Evolutionary conservation across 2,329 filamentous ascomycete genomes (phyloP), one percentile per base, ranked within the genome.

Genomic region (Diaporthe australafricana): DNA sequence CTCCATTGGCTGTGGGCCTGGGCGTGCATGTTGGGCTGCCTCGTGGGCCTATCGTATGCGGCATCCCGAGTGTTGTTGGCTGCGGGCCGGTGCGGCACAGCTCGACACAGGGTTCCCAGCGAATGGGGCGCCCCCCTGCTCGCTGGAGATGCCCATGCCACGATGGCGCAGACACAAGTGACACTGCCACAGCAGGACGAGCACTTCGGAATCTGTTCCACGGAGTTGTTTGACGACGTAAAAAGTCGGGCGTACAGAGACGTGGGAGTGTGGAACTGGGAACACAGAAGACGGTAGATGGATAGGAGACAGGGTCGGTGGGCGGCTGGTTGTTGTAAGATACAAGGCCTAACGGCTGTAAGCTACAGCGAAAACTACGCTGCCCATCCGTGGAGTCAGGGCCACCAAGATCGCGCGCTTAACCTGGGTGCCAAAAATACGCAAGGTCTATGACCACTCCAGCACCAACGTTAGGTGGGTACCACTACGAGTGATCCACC

Each of bases 11-110:
- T 60, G 65, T 38, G 50, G 35, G 40, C 27, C 12, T 42, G 38
- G 50, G 12, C 8, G 9, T 68, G 62, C 62, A 42, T 53, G 11
- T 27, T 52, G 32, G 32, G 47, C 62, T 66, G 62, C 32, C 50
- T 56, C 25, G 65, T 11, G 17, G 42, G 38, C 65, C 50, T 68
- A 56, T 68, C 50, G 52, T 40, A 48, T 68, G 65, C 65, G 45
- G 22, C 27, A 57, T 56, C 40, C 65, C 65, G 30, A 56, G 50
- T 30, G n/a, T 42, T 68, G 65, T 68, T 68, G 52, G 66, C 52
- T 68, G 42, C 63, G 48, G 48, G 17, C 63, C 42, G 63, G 17
- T 32, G 50, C 42, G 53, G 66, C 53, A 38, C 52, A 57, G 53
- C n/a, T 40, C 12, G 22, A 27, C 22, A 35, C 4, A 63, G 27